These are phyloP conservation scores for Hirsutella thompsonii DNA, from an alignment of 2,329 filamentous ascomycete genomes.

Conservation along the genomic window DNA sequence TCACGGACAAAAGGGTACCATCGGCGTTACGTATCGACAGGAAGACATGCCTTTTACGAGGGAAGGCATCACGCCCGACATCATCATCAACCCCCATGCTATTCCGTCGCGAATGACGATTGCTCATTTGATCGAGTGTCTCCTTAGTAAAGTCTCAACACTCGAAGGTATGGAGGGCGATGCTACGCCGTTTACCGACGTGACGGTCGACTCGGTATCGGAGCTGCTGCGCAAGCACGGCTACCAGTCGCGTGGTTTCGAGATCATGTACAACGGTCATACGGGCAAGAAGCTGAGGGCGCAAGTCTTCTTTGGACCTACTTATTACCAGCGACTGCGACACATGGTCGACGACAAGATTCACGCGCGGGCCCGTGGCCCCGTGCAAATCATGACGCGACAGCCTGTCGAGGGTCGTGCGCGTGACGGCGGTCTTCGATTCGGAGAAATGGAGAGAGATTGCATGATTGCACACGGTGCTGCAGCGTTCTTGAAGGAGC, in stretches of 20 bases:
- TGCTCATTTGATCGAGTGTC: conserved; percentile 98
- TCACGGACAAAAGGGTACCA: conserved; percentile 98
- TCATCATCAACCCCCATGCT: conserved; percentile 98
- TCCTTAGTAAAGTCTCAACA: conserved; percentile 89
- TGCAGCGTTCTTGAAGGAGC: conserved; percentile 91
- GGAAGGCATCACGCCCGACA: conserved; percentile 83
- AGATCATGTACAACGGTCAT: conserved; percentile 98
- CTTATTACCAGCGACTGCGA: conserved; percentile 94
- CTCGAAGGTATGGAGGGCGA: conserved; percentile 93
- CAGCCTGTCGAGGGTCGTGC: conserved; percentile 98
- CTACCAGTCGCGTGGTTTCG: conserved; percentile 94
- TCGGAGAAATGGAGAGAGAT: conserved; percentile 99
- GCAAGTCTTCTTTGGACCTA: conserved; percentile 93
- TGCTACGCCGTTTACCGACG: conserved; percentile 93
- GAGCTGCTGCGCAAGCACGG: conserved; percentile 75
- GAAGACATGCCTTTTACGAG: conserved; percentile 98
- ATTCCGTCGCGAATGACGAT: conserved; percentile 99
- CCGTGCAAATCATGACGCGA: conserved; percentile 91
- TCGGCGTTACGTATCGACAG: conserved; percentile 93
- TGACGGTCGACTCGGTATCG: conserved; percentile 90
- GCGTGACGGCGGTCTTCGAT: conserved; percentile 91
- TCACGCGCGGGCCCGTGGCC: conserved; percentile 92
- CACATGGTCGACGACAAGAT: conserved; percentile 99
- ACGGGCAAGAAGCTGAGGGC: conserved; percentile 87
- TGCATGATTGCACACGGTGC: conserved; percentile 99